A percentile compares a stretch with the other conserved stretches of the same genome.
Conservation (phyloP, 1,139 yeast species). For the Casaregolazyma suthepensis region DNA sequence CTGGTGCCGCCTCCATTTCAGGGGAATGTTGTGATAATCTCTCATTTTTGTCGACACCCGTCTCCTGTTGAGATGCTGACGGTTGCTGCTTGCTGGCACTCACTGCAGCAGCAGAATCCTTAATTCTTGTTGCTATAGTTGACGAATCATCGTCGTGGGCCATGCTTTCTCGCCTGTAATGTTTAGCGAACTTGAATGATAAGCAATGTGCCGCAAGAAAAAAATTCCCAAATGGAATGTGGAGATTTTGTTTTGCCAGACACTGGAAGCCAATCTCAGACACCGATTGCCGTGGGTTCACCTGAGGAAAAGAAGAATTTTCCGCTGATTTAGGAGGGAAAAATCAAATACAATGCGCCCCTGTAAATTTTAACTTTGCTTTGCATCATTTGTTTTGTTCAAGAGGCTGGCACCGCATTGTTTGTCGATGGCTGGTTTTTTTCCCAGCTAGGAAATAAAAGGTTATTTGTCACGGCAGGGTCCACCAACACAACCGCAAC, state of each 20-base stretch:
- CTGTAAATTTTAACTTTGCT: not conserved
- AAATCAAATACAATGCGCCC: not conserved
- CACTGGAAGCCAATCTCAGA: not conserved
- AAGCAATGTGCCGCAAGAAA: not conserved
- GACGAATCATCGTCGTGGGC: not conserved
- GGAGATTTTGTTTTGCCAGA: not conserved
- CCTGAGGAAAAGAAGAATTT: not conserved
- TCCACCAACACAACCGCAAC: not conserved
- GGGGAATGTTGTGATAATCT: not conserved
- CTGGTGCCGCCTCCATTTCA: not conserved
- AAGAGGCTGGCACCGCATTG: not conserved
- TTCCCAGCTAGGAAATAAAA: not conserved
- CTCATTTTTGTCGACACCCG: not conserved
- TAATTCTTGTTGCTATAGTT: not conserved
- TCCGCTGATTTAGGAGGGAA: not conserved
- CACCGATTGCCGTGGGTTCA: not conserved
- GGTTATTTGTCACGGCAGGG: not conserved
- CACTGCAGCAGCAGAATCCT: not conserved
- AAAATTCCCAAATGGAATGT: not conserved
- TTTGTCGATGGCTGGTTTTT: not conserved
- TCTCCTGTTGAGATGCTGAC: not conserved
- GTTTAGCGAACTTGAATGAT: not conserved
- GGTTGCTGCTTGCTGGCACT: not conserved
- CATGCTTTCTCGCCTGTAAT: not conserved
- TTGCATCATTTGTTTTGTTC: not conserved